These are phyloP conservation scores for Diaporthe sp. DNA, from an alignment of 2,329 filamentous ascomycete genomes.

Conservation along the genomic window DNA sequence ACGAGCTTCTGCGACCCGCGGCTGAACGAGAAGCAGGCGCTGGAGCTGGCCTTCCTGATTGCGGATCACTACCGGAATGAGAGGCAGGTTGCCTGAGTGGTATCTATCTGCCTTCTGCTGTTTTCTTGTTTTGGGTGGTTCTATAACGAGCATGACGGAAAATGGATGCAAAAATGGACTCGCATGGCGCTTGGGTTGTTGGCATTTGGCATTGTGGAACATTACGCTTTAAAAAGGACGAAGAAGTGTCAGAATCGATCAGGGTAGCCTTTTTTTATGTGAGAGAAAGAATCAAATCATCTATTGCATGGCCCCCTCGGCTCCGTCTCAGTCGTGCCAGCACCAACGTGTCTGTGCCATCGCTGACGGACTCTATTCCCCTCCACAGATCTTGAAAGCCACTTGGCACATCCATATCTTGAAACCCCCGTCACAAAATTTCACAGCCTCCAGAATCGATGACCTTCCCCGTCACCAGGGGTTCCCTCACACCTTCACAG, in stretches of 20 bases:
- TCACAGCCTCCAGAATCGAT: constrained; percentile 38
- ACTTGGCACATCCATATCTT: background rate
- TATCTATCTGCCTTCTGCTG: background rate
- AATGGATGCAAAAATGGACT: background rate
- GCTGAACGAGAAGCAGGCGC: constrained; percentile 96
- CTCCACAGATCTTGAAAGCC: background rate
- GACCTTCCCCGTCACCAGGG: background rate
- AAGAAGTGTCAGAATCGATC: background rate
- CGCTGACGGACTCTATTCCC: constrained; percentile 18
- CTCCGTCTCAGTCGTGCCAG: constrained; percentile 10
- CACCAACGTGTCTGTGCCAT: background rate
- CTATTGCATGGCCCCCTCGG: constrained; percentile 1
- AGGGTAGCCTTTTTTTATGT: background rate
- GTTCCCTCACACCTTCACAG: constrained; percentile 45
- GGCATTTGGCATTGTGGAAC: background rate
- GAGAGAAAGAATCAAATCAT: constrained; percentile 22
- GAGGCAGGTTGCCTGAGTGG: constrained; percentile 42
- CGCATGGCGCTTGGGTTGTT: constrained; percentile 22
- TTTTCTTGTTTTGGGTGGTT: background rate
- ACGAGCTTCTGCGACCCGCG: constrained; percentile 96
- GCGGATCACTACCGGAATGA: constrained; percentile 79
- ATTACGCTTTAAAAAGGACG: background rate
- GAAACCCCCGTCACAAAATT: background rate
- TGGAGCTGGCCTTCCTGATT: constrained; percentile 94
- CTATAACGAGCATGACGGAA: background rate